Evolutionary conservation across 2,329 filamentous ascomycete species (phyloP).

Genomic region (Talaromyces sp.): DNA sequence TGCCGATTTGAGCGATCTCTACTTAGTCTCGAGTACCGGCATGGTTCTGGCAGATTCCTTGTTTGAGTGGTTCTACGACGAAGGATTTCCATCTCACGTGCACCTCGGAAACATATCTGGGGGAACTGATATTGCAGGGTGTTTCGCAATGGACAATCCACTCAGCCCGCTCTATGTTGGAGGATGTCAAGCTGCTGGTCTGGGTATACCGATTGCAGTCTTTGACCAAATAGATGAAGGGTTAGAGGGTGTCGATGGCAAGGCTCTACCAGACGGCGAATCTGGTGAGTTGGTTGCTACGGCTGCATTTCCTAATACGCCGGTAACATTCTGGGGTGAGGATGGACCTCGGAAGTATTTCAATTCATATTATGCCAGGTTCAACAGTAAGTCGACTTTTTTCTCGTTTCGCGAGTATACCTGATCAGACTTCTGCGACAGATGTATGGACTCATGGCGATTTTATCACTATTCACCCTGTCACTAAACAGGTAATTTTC

Average conservation of each 20-base stretch:
- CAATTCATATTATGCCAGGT: conserved; percentile 54
- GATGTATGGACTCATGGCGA: conserved; percentile 79
- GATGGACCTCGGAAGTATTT: conserved; percentile 53
- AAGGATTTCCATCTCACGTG: conserved; percentile 60
- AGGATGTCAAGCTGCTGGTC: conserved; percentile 50
- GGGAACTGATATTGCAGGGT: conserved; percentile 63
- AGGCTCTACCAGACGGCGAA: conserved; percentile 56
- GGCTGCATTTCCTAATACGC: conserved; percentile 68
- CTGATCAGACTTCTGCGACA: conserved; percentile 5
- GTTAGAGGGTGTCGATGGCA: conserved; percentile 41
- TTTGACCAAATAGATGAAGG: conserved; percentile 55
- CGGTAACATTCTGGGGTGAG: conserved; percentile 57
- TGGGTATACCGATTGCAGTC: conserved; percentile 52
- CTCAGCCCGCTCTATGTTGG: conserved; percentile 61
- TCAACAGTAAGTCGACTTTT: conserved; percentile 34
- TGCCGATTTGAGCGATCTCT: conserved; percentile 58
- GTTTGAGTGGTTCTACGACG: conserved; percentile 76
- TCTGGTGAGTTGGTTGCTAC: conserved; percentile 72
- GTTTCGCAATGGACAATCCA: conserved; percentile 53
- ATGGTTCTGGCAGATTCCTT: conserved; percentile 74
- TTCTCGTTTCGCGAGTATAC: background rate
- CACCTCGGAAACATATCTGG: conserved; percentile 71
- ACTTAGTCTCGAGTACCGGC: conserved; percentile 64
- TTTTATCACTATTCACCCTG: conserved; percentile 66
- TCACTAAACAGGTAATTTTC: conserved; percentile 51